Evolutionary conservation across 2,329 filamentous ascomycete genomes (phyloP).

Genomic region (Hymenoscyphus occultus): DNA sequence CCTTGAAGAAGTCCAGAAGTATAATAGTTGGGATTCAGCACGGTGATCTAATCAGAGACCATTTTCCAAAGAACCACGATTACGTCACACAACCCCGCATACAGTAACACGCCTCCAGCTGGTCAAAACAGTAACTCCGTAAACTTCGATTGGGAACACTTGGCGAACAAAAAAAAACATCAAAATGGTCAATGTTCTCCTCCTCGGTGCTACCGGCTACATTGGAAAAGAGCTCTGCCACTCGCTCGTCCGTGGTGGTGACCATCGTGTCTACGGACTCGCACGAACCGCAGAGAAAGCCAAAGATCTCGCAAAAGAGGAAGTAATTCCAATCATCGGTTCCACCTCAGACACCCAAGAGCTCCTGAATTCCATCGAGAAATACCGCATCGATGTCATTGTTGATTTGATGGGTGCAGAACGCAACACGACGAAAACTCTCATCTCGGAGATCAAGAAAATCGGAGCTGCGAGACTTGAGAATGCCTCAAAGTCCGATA

Average conservation of each 20-base stretch:
- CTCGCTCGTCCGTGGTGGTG: constrained; percentile 41
- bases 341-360: constrained; percentile 21
- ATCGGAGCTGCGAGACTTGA: constrained; percentile 27
- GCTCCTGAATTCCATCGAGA: constrained; percentile 26
- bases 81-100: neutral
- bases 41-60: neutral
- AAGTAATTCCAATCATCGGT: constrained; percentile 38
- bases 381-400: constrained; percentile 37
- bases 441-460: constrained; percentile 30
- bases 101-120: neutral
- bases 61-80: neutral
- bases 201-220: constrained; percentile 54
- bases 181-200: constrained; percentile 40
- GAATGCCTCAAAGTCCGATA: constrained; percentile 20
- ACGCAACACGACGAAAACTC: constrained; percentile 22
- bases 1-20: neutral
- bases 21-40: neutral
- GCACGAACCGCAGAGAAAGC: constrained; percentile 37
- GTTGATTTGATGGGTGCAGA: constrained; percentile 36
- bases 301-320: constrained; percentile 30
- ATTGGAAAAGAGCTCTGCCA: constrained; percentile 52
- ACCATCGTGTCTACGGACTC: constrained; percentile 39
- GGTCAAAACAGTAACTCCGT: neutral
- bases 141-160: no score
- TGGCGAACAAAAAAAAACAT: neutral